Base-by-base conservation (phyloP, 768 basidiomycete species). In the Sutorius australiensis region DNA sequence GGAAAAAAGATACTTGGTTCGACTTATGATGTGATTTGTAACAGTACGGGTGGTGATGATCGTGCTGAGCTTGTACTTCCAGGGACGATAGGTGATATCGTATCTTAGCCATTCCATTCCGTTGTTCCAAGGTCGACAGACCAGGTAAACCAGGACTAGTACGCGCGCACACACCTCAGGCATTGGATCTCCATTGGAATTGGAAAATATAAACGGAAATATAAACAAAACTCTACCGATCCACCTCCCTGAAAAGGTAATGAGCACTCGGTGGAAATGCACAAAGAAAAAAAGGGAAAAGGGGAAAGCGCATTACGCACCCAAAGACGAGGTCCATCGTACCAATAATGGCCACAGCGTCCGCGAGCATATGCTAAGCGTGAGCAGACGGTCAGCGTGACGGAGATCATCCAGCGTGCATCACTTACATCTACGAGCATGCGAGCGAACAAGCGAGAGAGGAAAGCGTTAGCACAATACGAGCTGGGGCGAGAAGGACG, bases 271-370 rank as follows among this genome's bases (percentile, higher is more conserved):
- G 13, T 16, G 10, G 11, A 10, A 12, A 36, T 3, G 5, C 0
- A 14, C 13, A 19, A 2, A 41, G 41, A 30, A n/a, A n/a, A n/a
- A n/a, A n/a, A n/a, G n/a, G n/a, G n/a, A n/a, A n/a, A n/a, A n/a
- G n/a, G n/a, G n/a, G n/a, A n/a, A n/a, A n/a, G n/a, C 4, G 0
- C 19, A 24, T 13, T 12, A 84, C 91, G 63, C 79, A 91, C 84
- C 94, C 94, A 67, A 97, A 95, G 66, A 97, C 94, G 58, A 95
- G 82, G 77, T 97, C 92, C 95, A 97, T 95, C 42, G 95, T 98
- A 62, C 97, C 97, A 67, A 98, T 97, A 67, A 99, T 89, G 44
- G 95, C 86, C 46, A 99, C 95, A 39, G 89, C 94, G 64, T 98
- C 95, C 6, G 93, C 92, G 54, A 97, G 77, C 83, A 89, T 87